A percentile compares a stretch with the other conserved stretches of the same genome.
Evolutionary conservation across 2,329 filamentous ascomycete species (phyloP).

Genomic region (Fusarium nurragi): DNA sequence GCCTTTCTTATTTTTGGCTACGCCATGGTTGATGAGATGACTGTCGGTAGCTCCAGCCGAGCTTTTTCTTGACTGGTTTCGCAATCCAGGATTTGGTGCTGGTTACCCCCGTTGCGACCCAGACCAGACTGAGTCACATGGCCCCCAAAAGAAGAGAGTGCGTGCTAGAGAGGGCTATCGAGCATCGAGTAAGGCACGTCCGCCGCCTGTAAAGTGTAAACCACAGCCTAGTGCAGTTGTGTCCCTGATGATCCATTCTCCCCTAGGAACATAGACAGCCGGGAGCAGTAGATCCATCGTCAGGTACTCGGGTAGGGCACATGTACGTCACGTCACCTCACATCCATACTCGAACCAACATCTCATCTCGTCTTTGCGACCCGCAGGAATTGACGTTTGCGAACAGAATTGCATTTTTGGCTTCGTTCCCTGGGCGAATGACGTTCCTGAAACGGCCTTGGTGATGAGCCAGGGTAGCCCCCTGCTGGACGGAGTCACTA

Average conservation of each 20-base stretch:
- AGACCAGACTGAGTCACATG: constrained; percentile 5
- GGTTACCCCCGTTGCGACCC: constrained; percentile 16
- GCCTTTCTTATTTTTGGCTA: constrained; percentile 25
- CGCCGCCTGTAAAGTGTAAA: too few relatives aligned
- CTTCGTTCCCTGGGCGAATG: constrained; percentile 34
- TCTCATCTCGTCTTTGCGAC: neutral
- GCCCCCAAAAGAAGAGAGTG: constrained; percentile 11
- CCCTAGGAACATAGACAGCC: constrained; percentile 15
- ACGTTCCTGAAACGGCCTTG: constrained; percentile 45
- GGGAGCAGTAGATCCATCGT: constrained; percentile 16
- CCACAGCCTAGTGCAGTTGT: too few relatives aligned
- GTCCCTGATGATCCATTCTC: constrained; percentile 22
- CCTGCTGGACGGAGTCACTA: constrained; percentile 32
- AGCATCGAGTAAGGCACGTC: constrained; percentile 21
- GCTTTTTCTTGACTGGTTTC: constrained; percentile 19
- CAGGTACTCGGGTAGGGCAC: neutral
- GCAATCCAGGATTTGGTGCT: constrained; percentile 22
- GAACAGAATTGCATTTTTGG: constrained; percentile 7
- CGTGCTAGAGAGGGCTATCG: constrained; percentile 15
- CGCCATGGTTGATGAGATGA: constrained; percentile 17
- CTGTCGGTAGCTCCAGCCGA: constrained; percentile 11
- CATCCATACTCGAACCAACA: constrained; percentile 1
- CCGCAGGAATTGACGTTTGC: constrained; percentile 4
- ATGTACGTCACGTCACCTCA: constrained; percentile 24
- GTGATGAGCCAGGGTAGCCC: constrained; percentile 30